Percentiles rank a stretch among this genome's conserved stretches.
Evolutionary conservation across 2,329 filamentous ascomycete genomes (phyloP).

Genomic region (Lachnellula arida): DNA sequence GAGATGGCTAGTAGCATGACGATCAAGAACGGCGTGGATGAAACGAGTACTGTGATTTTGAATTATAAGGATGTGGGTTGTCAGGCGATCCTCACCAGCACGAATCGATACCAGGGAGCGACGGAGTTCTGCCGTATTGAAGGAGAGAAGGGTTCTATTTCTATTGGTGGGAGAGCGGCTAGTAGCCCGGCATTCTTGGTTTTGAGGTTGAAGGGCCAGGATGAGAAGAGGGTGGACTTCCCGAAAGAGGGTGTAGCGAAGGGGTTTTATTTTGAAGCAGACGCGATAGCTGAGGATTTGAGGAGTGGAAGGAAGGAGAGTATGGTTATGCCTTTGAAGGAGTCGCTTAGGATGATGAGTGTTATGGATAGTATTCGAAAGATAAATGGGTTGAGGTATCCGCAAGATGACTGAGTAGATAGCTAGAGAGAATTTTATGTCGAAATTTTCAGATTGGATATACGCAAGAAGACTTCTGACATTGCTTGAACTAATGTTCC

Average conservation of each 20-base stretch:
- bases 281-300: conserved; percentile 56
- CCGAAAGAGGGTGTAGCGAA: conserved; percentile 43
- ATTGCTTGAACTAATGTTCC: no score
- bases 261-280: conserved; percentile 65
- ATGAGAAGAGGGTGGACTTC: conserved; percentile 21
- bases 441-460: no score
- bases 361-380: conserved; percentile 62
- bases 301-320: conserved; percentile 56
- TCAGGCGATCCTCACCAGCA: background rate
- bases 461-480: no score
- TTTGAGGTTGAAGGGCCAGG: conserved; percentile 29
- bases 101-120: background rate
- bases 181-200: background rate
- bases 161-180: conserved; percentile 52
- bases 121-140: conserved; percentile 4
- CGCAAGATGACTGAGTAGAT: conserved; percentile 25
- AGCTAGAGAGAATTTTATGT: no score
- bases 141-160: conserved; percentile 50
- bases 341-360: conserved; percentile 62
- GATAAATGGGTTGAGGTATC: conserved; percentile 55
- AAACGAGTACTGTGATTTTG: conserved; percentile 55
- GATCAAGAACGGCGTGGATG: conserved; percentile 54
- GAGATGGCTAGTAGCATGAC: conserved; percentile 42
- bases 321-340: conserved; percentile 48
- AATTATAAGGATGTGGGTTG: conserved; percentile 47